Conservation (phyloP, 805 yeast species). For the Kodamaea kakaduensis region DNA sequence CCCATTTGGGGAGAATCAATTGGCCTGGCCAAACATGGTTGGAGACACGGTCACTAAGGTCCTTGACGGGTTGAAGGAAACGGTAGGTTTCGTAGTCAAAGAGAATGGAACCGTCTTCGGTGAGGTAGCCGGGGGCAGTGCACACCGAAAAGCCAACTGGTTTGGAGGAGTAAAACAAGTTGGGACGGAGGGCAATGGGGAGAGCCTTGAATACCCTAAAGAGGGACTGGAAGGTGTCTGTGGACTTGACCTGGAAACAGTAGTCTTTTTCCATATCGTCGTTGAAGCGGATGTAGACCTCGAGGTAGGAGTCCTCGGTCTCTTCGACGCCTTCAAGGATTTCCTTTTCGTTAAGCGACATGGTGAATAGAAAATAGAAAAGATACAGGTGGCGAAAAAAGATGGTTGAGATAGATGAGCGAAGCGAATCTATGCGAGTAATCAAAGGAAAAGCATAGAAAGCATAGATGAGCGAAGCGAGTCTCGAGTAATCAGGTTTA, state of each 20-base stretch:
- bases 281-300: slow-evolving; percentile 74
- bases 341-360: slow-evolving; percentile 15
- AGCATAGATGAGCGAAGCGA: no score
- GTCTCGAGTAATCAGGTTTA: no score
- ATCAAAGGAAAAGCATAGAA: no score
- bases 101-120: slow-evolving; percentile 77
- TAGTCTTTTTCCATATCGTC: slow-evolving; percentile 84
- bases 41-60: slow-evolving; percentile 45
- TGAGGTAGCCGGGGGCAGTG: slow-evolving; percentile 72
- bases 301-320: slow-evolving; percentile 30
- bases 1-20: slow-evolving; percentile 74
- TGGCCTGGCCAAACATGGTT: slow-evolving; percentile 87
- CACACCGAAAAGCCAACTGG: slow-evolving; percentile 67
- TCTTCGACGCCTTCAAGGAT: slow-evolving; percentile 22
- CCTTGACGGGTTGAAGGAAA: slow-evolving; percentile 44
- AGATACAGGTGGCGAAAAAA: not conserved
- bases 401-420: no score
- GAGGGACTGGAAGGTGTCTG: slow-evolving; percentile 57
- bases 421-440: no score
- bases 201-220: slow-evolving; percentile 57
- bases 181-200: slow-evolving; percentile 77
- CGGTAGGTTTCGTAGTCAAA: slow-evolving; percentile 58
- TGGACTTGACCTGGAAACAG: slow-evolving; percentile 69
- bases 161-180: slow-evolving; percentile 58
- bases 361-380: not conserved